Evolutionary conservation across 352 stramenopile genomes (phyloP).

Genomic region (Globisporangium ultimum): DNA sequence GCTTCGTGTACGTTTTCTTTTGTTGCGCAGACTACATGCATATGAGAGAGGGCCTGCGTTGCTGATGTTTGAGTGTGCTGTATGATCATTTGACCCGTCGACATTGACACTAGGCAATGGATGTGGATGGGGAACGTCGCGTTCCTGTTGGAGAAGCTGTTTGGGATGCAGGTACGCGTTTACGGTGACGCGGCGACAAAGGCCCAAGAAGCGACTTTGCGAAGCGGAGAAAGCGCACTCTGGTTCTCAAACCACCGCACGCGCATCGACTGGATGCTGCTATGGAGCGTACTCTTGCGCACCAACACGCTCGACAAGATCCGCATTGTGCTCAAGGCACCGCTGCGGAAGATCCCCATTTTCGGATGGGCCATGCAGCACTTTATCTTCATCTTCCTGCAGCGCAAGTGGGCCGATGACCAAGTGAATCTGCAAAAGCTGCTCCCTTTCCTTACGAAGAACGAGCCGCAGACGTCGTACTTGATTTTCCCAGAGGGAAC

Average conservation of each 20-base stretch:
- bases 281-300: constrained; percentile 68
- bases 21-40: background rate
- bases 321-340: constrained; percentile 77
- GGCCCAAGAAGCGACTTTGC: constrained; percentile 36
- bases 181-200: constrained; percentile 59
- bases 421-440: constrained; percentile 46
- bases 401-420: constrained; percentile 65
- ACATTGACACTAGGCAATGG: constrained; percentile 47
- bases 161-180: constrained; percentile 55
- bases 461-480: constrained; percentile 58
- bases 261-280: constrained; percentile 83
- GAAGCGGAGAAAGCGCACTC: constrained; percentile 45
- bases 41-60: background rate
- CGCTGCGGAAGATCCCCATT: constrained; percentile 63
- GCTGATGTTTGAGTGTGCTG: background rate
- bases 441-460: constrained; percentile 45
- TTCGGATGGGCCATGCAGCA: constrained; percentile 87
- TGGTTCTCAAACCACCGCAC: constrained; percentile 82
- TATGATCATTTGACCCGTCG: background rate
- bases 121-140: constrained; percentile 73
- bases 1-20: constrained; percentile 42
- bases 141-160: constrained; percentile 61
- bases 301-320: constrained; percentile 48
- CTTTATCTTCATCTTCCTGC: constrained; percentile 83
- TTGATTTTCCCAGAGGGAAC: constrained; percentile 83